Conservation (phyloP, 2,329 filamentous ascomycete genomes). For the Alternaria sp. region DNA sequence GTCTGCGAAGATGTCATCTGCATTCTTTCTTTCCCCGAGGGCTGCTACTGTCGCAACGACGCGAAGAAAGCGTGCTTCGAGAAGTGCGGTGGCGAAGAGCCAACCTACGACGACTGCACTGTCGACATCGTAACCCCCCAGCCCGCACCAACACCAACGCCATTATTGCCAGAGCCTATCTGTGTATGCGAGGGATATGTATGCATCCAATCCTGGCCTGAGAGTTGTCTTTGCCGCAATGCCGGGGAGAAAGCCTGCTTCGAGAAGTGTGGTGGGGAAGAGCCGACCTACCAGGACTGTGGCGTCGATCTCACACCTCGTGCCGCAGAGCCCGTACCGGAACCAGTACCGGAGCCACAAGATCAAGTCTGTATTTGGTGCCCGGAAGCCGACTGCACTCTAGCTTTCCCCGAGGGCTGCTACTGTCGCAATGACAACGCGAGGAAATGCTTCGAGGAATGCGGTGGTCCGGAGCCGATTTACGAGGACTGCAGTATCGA, state of each 20-base stretch:
- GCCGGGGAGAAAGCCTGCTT: background rate
- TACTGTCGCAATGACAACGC: constrained; percentile 31
- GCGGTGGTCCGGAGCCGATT: constrained; percentile 19
- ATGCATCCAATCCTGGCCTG: constrained; percentile 9
- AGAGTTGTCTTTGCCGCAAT: background rate
- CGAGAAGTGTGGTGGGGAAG: background rate
- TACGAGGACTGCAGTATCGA: background rate
- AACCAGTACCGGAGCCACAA: background rate
- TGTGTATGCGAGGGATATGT: constrained; percentile 25
- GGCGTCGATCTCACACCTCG: background rate
- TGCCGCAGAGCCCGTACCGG: background rate
- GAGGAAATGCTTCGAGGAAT: constrained; percentile 32
- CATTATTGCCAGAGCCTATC: background rate
- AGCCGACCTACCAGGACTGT: background rate
- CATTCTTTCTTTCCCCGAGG: constrained; percentile 27
- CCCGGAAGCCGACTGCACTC: constrained; percentile 22
- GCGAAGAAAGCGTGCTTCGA: constrained; percentile 29
- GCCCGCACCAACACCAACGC: background rate
- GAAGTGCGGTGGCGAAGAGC: constrained; percentile 28
- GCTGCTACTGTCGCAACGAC: constrained; percentile 35
- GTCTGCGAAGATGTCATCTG: constrained; percentile 26
- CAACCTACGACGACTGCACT: background rate
- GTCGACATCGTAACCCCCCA: no score
- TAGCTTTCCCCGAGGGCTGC: constrained; percentile 35
- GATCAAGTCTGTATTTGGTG: constrained; percentile 20